Evolutionary conservation across 2,329 filamentous ascomycete genomes (phyloP).

Genomic region (Aspergillus carbonarius): DNA sequence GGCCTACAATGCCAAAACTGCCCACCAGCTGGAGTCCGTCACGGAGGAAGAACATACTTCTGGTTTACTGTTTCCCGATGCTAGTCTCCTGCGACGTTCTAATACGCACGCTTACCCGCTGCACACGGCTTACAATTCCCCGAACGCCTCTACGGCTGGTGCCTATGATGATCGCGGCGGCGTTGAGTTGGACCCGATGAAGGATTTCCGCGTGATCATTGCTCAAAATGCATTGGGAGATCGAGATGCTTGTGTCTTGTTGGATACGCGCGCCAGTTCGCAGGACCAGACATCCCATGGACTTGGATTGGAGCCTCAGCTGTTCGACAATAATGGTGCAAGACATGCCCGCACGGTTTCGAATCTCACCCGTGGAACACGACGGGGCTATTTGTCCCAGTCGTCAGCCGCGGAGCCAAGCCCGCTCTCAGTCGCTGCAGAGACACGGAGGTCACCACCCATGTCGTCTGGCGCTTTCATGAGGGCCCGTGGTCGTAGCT

Average conservation of each 20-base stretch:
- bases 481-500: constrained; percentile 46
- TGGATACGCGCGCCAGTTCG: constrained; percentile 41
- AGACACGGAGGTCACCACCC: constrained; percentile 33
- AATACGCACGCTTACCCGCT: constrained; percentile 42
- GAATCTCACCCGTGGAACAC: constrained; percentile 37
- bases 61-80: constrained; percentile 48
- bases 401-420: constrained; percentile 36
- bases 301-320: constrained; percentile 37
- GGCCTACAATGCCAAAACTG: constrained; percentile 38
- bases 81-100: constrained; percentile 42
- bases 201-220: constrained; percentile 48
- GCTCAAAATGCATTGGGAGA: constrained; percentile 51
- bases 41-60: constrained; percentile 52
- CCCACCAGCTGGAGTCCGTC: constrained; percentile 46
- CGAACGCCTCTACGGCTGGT: constrained; percentile 42
- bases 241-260: constrained; percentile 47
- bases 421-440: constrained; percentile 32
- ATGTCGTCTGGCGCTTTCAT: constrained; percentile 40
- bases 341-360: constrained; percentile 40
- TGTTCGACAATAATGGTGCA: constrained; percentile 28
- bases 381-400: constrained; percentile 35
- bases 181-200: constrained; percentile 45
- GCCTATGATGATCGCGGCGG: constrained; percentile 49
- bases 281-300: constrained; percentile 30
- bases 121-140: constrained; percentile 44